These are phyloP conservation scores for Apostasia ramifera DNA, from an alignment of 106 monocot species.

Conservation along the genomic window DNA sequence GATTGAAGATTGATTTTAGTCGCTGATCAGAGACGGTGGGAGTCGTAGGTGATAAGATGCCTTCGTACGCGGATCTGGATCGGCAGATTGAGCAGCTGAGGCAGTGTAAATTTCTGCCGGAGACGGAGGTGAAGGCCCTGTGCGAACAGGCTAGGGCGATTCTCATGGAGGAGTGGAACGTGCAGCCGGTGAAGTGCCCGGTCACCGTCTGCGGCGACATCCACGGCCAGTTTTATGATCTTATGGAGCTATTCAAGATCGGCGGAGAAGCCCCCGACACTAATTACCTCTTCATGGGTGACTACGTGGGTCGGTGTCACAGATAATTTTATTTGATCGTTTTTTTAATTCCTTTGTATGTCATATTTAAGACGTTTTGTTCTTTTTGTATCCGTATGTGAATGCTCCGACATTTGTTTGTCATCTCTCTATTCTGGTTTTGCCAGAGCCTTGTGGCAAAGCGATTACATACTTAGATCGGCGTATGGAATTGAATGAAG, in stretches of 20 bases:
- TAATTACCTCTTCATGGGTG: constrained; percentile 81
- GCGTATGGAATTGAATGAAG: too few relatives aligned
- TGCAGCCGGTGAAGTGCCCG: constrained; percentile 65
- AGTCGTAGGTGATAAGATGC: constrained; percentile 20
- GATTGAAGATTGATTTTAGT: not conserved
- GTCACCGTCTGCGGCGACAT: constrained; percentile 75
- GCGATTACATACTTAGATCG: too few relatives aligned
- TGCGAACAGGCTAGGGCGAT: constrained; percentile 71
- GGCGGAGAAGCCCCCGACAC: constrained; percentile 71
- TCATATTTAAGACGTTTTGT: not conserved
- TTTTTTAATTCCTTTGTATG: not conserved
- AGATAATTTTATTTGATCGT: not conserved
- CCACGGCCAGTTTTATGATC: constrained; percentile 70
- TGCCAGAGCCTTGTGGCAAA: too few relatives aligned
- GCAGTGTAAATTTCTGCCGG: constrained; percentile 61
- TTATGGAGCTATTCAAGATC: constrained; percentile 65
- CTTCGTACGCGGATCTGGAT: constrained; percentile 69
- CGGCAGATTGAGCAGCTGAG: constrained; percentile 81
- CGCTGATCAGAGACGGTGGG: not conserved
- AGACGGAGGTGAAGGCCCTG: constrained; percentile 71
- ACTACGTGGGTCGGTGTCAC: constrained; percentile 50
- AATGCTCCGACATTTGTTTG: too few relatives aligned
- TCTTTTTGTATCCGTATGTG: not conserved
- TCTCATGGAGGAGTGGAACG: constrained; percentile 79
- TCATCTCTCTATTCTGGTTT: too few relatives aligned